phyloP scores from a whole-genome alignment of 2,329 filamentous ascomycete species.

The Phyllosticta citribraziliensis region DNA sequence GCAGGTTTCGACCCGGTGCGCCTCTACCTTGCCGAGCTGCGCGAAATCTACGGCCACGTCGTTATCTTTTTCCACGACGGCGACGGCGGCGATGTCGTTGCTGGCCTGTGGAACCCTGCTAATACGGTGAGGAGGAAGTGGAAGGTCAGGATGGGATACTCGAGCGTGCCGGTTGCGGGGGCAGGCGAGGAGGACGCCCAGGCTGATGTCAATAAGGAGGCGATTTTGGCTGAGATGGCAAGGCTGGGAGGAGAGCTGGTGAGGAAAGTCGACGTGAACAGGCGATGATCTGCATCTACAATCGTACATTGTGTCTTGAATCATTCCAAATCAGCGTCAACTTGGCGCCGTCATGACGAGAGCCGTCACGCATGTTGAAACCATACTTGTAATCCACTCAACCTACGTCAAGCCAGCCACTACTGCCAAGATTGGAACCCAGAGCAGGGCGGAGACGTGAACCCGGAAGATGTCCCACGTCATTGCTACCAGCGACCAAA shows the following conservation, averaged over 20 bases:
- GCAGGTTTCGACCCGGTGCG: conserved; percentile 51
- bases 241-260: conserved; percentile 53
- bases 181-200: conserved; percentile 28
- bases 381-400: no score
- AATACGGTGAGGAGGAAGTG: conserved; percentile 46
- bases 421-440: no score
- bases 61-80: conserved; percentile 75
- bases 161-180: conserved; percentile 44
- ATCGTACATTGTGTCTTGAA: no score
- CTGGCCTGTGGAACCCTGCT: conserved; percentile 56
- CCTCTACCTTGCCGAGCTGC: conserved; percentile 58
- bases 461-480: no score
- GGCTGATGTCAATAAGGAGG: conserved; percentile 56
- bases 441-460: no score
- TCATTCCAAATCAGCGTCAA: no score
- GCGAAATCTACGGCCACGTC: conserved; percentile 54
- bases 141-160: conserved; percentile 61
- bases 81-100: conserved; percentile 47
- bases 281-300: neutral
- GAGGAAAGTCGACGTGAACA: conserved; percentile 9
- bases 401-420: no score
- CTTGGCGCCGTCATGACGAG: no score
- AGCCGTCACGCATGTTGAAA: no score
- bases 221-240: conserved; percentile 63
- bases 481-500: no score